Evolutionary conservation across 148 eudicot genomes (phyloP).

Genomic region (Pouteria glomerata): DNA sequence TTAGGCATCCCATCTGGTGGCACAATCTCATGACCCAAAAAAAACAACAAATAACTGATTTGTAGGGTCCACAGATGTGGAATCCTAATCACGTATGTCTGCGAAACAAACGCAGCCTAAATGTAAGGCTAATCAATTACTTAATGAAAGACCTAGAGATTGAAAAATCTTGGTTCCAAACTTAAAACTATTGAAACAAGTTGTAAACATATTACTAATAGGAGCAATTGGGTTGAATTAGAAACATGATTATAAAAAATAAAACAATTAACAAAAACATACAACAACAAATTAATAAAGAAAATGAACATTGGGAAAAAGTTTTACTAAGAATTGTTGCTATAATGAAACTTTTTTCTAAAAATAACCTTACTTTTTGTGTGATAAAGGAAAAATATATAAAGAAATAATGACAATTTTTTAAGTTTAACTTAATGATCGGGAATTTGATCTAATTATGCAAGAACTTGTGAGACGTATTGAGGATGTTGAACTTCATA

Average conservation of each 20-base stretch:
- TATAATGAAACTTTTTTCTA: neutral
- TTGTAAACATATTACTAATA: neutral
- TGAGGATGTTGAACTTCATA: neutral
- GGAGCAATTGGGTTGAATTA: neutral
- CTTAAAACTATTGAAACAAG: too few species aligned
- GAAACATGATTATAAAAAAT: neutral
- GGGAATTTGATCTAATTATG: neutral
- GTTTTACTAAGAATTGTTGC: constrained; percentile 1
- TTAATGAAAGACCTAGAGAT: too few species aligned
- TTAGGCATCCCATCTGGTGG: too few species aligned
- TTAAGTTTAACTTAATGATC: neutral
- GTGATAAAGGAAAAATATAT: neutral
- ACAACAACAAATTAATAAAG: constrained; percentile 1
- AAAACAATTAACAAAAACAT: neutral
- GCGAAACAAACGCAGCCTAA: too few species aligned
- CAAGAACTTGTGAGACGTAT: neutral
- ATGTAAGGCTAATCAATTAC: too few species aligned
- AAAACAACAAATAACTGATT: too few species aligned
- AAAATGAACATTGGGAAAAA: constrained; percentile 1
- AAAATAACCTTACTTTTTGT: constrained; percentile 2
- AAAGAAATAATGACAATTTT: neutral
- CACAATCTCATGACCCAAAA: too few species aligned
- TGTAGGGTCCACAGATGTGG: too few species aligned
- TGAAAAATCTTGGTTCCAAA: too few species aligned
- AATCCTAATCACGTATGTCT: too few species aligned